Conservation (phyloP, 257 asterid genomes). For the Sherardia arvensis region DNA sequence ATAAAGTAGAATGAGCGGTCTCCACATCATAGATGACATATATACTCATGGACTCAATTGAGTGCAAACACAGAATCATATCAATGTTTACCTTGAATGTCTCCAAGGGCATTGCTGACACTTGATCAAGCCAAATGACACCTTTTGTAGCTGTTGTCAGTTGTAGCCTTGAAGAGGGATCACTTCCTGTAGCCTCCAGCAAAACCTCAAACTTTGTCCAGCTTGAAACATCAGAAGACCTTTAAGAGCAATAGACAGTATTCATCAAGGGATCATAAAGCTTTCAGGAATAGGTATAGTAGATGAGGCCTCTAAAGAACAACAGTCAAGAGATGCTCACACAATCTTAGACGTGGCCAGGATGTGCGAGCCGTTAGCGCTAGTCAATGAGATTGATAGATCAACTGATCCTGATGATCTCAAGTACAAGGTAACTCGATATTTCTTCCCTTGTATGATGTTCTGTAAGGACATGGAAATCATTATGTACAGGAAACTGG, state of each 20-base stretch:
- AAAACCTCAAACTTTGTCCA: conserved; percentile 67
- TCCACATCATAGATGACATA: neutral
- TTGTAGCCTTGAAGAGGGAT: conserved; percentile 68
- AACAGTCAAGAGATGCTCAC: conserved; percentile 30
- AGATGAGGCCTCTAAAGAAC: conserved; percentile 8
- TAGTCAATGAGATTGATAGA: conserved; percentile 52
- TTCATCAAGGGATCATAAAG: neutral
- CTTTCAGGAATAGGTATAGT: conserved; percentile 8
- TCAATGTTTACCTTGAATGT: conserved; percentile 54
- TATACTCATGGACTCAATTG: neutral
- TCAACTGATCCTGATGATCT: conserved; percentile 52
- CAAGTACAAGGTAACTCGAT: conserved; percentile 60
- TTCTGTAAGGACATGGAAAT: conserved; percentile 43
- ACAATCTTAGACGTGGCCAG: conserved; percentile 53
- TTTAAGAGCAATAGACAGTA: conserved; percentile 24
- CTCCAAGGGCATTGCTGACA: conserved; percentile 83
- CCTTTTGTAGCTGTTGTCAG: conserved; percentile 61
- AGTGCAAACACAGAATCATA: neutral
- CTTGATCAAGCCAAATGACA: conserved; percentile 92
- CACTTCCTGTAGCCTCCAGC: conserved; percentile 53
- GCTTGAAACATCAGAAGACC: conserved; percentile 48
- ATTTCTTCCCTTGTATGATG: conserved; percentile 70
- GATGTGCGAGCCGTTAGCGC: conserved; percentile 46
- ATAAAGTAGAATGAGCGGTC: neutral
- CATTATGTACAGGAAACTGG: conserved; percentile 1